Conservation (phyloP, 805 yeast genomes). For the Metschnikowia aberdeeniae region DNA sequence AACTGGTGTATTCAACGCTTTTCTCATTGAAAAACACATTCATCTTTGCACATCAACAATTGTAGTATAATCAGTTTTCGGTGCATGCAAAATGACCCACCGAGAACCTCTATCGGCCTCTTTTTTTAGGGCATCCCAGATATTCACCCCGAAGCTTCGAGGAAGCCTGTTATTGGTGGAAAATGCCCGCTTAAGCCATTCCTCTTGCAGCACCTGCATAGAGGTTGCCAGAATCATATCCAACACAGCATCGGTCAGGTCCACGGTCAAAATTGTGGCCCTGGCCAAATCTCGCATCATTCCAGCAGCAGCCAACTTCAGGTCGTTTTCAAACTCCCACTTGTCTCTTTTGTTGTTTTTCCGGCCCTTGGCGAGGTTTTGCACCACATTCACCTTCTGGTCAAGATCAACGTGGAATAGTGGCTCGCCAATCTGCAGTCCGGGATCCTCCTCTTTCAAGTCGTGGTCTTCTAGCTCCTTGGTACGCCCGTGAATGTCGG, state of each 20-base stretch:
- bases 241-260: slow-evolving; percentile 76
- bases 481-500: slow-evolving; percentile 20
- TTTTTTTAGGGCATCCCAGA: slow-evolving; percentile 66
- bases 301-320: slow-evolving; percentile 55
- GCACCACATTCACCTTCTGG: slow-evolving; percentile 62
- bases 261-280: slow-evolving; percentile 77
- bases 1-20: too few relatives aligned
- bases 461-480: slow-evolving; percentile 1
- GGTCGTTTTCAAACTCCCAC: slow-evolving; percentile 72
- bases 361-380: slow-evolving; percentile 79
- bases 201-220: slow-evolving; percentile 62
- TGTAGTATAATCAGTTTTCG: slow-evolving; percentile 66
- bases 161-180: slow-evolving; percentile 75
- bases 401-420: slow-evolving; percentile 31
- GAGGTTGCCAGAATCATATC: slow-evolving; percentile 80
- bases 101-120: slow-evolving; percentile 69
- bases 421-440: slow-evolving; percentile 22
- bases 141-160: slow-evolving; percentile 70
- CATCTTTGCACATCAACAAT: slow-evolving; percentile 27
- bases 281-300: slow-evolving; percentile 52
- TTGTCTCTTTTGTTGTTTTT: slow-evolving; percentile 72
- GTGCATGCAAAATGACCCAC: slow-evolving; percentile 74
- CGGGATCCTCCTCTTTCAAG: neutral
- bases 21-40: neutral
- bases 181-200: slow-evolving; percentile 79